Evolutionary conservation across 176 grass and related monocot genomes (phyloP), one percentile per base, ranked within the genome.

Genomic region (Lolium perenne): DNA sequence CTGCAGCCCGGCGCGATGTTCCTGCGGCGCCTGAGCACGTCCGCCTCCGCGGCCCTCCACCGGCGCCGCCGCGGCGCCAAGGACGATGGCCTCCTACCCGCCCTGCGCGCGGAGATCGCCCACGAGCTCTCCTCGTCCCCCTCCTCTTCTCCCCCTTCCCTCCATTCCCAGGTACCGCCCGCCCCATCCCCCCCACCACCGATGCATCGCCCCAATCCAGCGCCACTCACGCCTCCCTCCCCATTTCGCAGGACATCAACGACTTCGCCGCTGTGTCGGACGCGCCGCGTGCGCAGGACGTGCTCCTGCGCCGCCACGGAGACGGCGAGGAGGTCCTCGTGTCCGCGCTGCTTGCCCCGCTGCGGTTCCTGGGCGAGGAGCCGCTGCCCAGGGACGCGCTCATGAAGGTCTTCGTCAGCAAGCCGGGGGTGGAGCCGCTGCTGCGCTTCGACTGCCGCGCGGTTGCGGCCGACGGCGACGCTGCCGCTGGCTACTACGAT

Each of bases 391-490:
- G 84, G 74, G 80, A 67, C 15, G 83, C 82, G 38, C 79, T 84
- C 54, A 90, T 97, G 89, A 97, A 93, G 86, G 89, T 97, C 10
- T 97, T 90, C 78, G 59, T 97, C 83, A 87, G 78, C 15, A 97
- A 85, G 90, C 74, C 82, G 47, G 72, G 81, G 8, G 46, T 47
- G 17, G 22, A 56, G 49, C 87, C 95, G 1, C 91, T 95, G 23
- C 69, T 97, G 85, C 89, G 63, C n/a, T 97, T 95, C 71, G 92
- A 97, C 75, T 97, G 94, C 79, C 79, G 86, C 21, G 9, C 87
- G 8, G 87, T 77, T 55, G 16, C 14, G 20, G 74, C 22, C 17
- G 25, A 11, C 12, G 59, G 63, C 12, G 62, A 46, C 8, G 13
- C 12, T 43, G 16, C 20, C 43, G 81, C 76, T 74, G 85, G 80